phyloP scores from a whole-genome alignment of 768 basidiomycete genomes.

The Rhodotorula kratochvilovae region DNA sequence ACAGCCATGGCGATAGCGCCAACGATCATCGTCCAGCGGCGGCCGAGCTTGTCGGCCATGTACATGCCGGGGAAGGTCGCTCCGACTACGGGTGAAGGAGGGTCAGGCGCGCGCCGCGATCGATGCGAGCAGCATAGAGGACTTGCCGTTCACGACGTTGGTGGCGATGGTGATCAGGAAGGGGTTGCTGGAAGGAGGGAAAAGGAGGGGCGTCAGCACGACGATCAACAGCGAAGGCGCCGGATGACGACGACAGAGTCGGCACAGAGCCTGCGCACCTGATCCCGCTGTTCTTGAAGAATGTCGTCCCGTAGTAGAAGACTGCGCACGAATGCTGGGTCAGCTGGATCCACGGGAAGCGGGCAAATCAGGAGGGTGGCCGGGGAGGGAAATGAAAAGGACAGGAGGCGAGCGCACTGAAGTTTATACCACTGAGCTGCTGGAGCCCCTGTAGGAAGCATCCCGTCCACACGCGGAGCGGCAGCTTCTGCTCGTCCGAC shows the following conservation, averaged over 20 bases:
- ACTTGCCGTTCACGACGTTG: conserved; percentile 49
- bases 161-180: conserved; percentile 67
- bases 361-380: no score
- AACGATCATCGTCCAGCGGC: conserved; percentile 68
- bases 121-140: no score
- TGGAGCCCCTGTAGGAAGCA: conserved; percentile 70
- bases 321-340: no score
- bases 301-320: not conserved
- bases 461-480: conserved; percentile 70
- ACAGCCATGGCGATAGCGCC: conserved; percentile 75
- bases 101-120: conserved; percentile 60
- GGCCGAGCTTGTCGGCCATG: conserved; percentile 66
- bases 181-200: no score
- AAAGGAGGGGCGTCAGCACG: no score
- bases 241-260: no score
- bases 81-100: conserved; percentile 43
- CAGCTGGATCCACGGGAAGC: no score
- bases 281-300: conserved; percentile 24
- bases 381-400: no score
- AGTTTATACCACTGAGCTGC: conserved; percentile 67
- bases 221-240: no score
- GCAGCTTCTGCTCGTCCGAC: conserved; percentile 53
- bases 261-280: no score
- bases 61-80: conserved; percentile 3
- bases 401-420: conserved; percentile 48